These are phyloP conservation scores for Tulasnella sp. DNA, from an alignment of 768 basidiomycete species.

Conservation along the genomic window DNA sequence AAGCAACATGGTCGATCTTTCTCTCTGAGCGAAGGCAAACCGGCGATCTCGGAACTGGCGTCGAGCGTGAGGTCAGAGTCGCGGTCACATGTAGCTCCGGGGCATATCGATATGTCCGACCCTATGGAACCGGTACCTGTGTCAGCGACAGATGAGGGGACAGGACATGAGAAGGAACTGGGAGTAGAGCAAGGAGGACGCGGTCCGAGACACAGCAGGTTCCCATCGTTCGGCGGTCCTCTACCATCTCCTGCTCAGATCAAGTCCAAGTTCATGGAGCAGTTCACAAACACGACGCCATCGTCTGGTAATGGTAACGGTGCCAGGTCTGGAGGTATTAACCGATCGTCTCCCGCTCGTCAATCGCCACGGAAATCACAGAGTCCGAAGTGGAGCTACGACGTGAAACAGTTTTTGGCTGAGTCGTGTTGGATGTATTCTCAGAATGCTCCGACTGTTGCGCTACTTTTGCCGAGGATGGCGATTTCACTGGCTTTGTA, in stretches of 20 bases:
- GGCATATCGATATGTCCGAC: no score
- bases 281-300: background rate
- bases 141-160: background rate
- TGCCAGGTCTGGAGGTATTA: background rate
- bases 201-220: background rate
- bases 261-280: background rate
- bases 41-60: constrained; percentile 2
- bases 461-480: constrained; percentile 74
- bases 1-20: no score
- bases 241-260: background rate
- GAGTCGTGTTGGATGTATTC: constrained; percentile 77
- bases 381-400: background rate
- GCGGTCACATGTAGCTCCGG: no score
- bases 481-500: constrained; percentile 63
- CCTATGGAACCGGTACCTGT: background rate
- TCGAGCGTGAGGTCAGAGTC: background rate
- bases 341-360: background rate
- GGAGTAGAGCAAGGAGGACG: background rate
- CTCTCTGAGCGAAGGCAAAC: background rate
- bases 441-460: constrained; percentile 74
- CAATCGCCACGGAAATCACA: no score
- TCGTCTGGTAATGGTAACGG: background rate
- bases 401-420: constrained; percentile 49
- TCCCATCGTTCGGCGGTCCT: background rate
- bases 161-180: background rate